Base-by-base conservation (phyloP, 2,329 filamentous ascomycete species). In the Beauveria australis region DNA sequence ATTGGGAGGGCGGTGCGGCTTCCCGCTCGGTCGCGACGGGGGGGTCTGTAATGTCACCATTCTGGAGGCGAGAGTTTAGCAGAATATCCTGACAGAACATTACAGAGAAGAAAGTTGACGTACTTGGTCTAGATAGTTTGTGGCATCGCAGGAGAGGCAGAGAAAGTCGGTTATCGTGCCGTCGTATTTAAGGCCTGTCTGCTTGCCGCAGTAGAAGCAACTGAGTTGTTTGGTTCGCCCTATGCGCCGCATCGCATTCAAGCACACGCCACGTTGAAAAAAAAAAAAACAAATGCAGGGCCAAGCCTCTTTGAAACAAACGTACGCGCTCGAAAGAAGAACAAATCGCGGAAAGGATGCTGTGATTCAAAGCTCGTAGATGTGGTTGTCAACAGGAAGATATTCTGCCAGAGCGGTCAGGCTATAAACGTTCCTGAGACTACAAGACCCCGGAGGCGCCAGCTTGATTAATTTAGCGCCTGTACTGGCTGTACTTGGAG, bases 101-200 rank as follows among this genome's bases (percentile, higher is more conserved):
- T 63, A 24, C 2, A 37, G 5, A 37, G 5, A 6, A 37, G 12
- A 3, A 37, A 6, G 6, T 16, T 10, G 7, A 62, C 78, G 62
- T 76, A 94, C 92, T 78, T 93, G 81, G 71, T 99, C 94, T 37
- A 97, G 79, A 76, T 91, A 89, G 74, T 97, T 99, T 62, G 88
- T 86, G 19, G 92, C 89, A 68, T 94, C 89, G 78, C 94, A 99
- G 63, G 82, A 78, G 22, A 81, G 75, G 74, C 92, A 96, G 51
- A 86, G 78, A 75, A 92, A 96, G 68, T 85, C 81, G 71, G 79
- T 81, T 61, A 84, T 78, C 57, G 71, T 70, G 33, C 83, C 82
- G 67, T 85, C 81, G 67, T 82, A 86, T 64, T 74, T 78, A 60
- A 83, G 78, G 40, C 79, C 78, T 40, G 88, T 89, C 66, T 82